Conservation (phyloP, 345 rosid species). For the Mangifera indica region DNA sequence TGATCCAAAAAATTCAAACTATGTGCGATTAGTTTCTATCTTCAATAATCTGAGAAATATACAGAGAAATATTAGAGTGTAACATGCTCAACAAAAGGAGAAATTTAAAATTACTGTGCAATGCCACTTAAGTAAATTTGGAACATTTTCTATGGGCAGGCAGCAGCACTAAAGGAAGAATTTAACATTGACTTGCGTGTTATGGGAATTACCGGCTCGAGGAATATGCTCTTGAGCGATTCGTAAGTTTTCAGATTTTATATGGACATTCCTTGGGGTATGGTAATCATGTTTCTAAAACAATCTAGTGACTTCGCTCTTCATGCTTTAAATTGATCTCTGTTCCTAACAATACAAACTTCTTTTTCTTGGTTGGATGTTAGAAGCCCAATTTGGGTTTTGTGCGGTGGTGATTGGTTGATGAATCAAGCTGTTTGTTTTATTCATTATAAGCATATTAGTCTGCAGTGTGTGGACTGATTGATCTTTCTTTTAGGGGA, state of each 20-base stretch:
- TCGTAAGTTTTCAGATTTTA: constrained; percentile 51
- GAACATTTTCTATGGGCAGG: constrained; percentile 44
- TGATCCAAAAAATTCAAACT: no score
- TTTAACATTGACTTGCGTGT: constrained; percentile 96
- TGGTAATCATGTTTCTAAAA: neutral
- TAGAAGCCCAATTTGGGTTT: neutral
- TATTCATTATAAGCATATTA: neutral
- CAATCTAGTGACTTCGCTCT: neutral
- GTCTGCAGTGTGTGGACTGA: neutral
- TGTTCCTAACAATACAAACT: neutral
- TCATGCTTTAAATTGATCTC: neutral
- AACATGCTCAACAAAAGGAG: neutral
- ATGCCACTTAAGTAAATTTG: neutral
- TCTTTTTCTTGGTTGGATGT: neutral
- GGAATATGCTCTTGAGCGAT: constrained; percentile 79
- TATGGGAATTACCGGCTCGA: constrained; percentile 86
- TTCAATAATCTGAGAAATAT: no score
- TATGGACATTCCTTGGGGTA: neutral
- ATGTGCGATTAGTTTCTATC: no score
- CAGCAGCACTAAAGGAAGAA: constrained; percentile 88
- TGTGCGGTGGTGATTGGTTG: neutral
- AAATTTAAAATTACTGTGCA: no score
- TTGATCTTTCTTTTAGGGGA: constrained; percentile 52
- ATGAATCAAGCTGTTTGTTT: neutral
- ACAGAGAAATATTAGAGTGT: no score